Evolutionary conservation across 2,329 filamentous ascomycete species (phyloP).

Genomic region (Penicillium digitatum): DNA sequence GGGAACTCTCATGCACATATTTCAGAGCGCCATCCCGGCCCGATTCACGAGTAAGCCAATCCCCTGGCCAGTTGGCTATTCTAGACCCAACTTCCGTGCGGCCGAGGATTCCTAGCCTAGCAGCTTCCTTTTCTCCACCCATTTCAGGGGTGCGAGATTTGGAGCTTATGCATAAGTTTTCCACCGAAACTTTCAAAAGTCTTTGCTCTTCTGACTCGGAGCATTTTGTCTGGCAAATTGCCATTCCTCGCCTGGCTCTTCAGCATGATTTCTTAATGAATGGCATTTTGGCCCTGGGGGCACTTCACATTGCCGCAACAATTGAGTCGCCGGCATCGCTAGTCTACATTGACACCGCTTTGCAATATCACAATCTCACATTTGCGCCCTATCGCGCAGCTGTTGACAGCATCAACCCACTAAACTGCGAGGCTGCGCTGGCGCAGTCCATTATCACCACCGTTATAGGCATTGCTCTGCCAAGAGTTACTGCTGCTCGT

Average conservation of each 20-base stretch:
- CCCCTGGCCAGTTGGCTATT: slow-evolving; percentile 3
- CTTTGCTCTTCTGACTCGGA: slow-evolving; percentile 34
- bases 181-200: slow-evolving; percentile 46
- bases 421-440: slow-evolving; percentile 38
- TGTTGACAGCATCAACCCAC: slow-evolving; percentile 33
- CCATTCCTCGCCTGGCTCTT: slow-evolving; percentile 41
- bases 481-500: slow-evolving; percentile 29
- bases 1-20: slow-evolving; percentile 35
- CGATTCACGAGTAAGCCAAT: slow-evolving; percentile 3
- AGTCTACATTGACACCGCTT: slow-evolving; percentile 36
- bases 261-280: slow-evolving; percentile 43
- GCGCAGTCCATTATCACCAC: slow-evolving; percentile 38
- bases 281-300: slow-evolving; percentile 40
- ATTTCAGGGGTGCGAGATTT: slow-evolving; percentile 39
- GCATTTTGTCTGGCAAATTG: slow-evolving; percentile 39
- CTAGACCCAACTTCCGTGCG: slow-evolving; percentile 11
- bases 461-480: slow-evolving; percentile 36
- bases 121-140: slow-evolving; percentile 13
- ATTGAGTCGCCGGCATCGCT: slow-evolving; percentile 28
- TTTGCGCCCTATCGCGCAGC: slow-evolving; percentile 35
- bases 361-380: slow-evolving; percentile 36
- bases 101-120: slow-evolving; percentile 15
- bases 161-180: slow-evolving; percentile 53
- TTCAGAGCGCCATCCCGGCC: slow-evolving; percentile 21
- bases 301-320: slow-evolving; percentile 40